These are phyloP conservation scores for Symbiodinium natans DNA, from an alignment of 73 alveolate genomes.

Conservation along the genomic window DNA sequence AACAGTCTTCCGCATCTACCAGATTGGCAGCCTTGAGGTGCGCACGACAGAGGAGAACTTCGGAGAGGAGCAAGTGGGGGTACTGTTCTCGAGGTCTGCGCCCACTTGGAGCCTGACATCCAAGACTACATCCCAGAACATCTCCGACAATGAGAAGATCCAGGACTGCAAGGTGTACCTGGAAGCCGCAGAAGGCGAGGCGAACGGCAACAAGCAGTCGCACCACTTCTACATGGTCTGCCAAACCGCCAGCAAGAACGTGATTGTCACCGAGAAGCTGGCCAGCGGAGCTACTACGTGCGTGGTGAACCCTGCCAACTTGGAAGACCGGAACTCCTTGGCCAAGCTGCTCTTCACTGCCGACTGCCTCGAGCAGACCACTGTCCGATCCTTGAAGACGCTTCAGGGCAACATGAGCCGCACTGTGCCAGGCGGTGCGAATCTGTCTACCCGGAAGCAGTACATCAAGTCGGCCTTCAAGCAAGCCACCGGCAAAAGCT, in stretches of 20 bases:
- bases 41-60: conserved; percentile 87
- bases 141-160: conserved; percentile 9
- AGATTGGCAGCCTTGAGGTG: conserved; percentile 76
- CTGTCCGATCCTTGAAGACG: conserved; percentile 42
- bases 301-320: conserved; percentile 70
- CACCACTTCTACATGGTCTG: conserved; percentile 73
- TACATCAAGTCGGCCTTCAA: conserved; percentile 68
- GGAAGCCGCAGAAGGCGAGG: conserved; percentile 78
- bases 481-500: conserved; percentile 68
- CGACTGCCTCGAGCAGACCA: conserved; percentile 45
- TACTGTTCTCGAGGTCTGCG: conserved; percentile 40
- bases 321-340: conserved; percentile 93
- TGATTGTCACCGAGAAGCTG: conserved; percentile 52
- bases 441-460: conserved; percentile 56
- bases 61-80: conserved; percentile 53
- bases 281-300: conserved; percentile 54
- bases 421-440: conserved; percentile 24
- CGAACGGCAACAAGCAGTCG: conserved; percentile 22
- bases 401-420: conserved; percentile 13
- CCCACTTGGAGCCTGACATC: conserved; percentile 68
- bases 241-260: conserved; percentile 44
- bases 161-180: conserved; percentile 61
- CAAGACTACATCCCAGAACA: not conserved
- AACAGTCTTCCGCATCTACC: conserved; percentile 70
- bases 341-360: conserved; percentile 82